Base-by-base conservation (phyloP, 768 basidiomycete genomes). In the Tulasnella sp. region DNA sequence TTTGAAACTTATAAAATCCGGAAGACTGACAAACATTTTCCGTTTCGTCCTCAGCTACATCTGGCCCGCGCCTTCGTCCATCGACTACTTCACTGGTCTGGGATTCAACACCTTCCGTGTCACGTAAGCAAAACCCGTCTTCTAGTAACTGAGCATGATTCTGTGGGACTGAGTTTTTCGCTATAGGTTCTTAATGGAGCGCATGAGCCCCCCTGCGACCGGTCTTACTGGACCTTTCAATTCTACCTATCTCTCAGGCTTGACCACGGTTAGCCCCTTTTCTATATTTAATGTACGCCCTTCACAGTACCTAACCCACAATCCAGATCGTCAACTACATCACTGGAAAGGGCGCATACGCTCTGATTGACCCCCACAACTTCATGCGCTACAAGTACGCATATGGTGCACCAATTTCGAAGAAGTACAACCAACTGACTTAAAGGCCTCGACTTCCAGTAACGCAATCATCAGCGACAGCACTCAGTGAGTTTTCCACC, bases 311-410 rank as follows among this genome's bases (percentile, higher is more conserved):
- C 25, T 42, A 21, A 17, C 53, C 38, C 22, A 56, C 19, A 15
- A 56, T 46, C 21, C 17, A 62, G 57, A 80, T 74, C 49, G 77
- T 81, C 50, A 75, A 70, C 69, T 82, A 82, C 67, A 78, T 83
- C 67, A 82, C 81, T 41, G 67, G 69, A 63, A 81, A 82, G 71
- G 80, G 80, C 44, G 80, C 74, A 12, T 81, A 71, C 62, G 81
- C 75, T 54, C 67, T 77, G 60, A 71, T 83, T 56, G 81, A 82
- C 53, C 57, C 49, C 7, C 82, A 82, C 71, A 82, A 81, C 71
- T 83, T 67, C 69, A 77, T 80, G 78, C 75, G 75, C 50, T 83
- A 79, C 73, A 79, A 80, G 64, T 73, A 73, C 52, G 72, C 70
- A n/a, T 38, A 15, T 38, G 34, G 5, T 38, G 7, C 34, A 7